phyloP scores from a whole-genome alignment of 2,329 filamentous ascomycete species.

The Paraconiothyrium sp. region DNA sequence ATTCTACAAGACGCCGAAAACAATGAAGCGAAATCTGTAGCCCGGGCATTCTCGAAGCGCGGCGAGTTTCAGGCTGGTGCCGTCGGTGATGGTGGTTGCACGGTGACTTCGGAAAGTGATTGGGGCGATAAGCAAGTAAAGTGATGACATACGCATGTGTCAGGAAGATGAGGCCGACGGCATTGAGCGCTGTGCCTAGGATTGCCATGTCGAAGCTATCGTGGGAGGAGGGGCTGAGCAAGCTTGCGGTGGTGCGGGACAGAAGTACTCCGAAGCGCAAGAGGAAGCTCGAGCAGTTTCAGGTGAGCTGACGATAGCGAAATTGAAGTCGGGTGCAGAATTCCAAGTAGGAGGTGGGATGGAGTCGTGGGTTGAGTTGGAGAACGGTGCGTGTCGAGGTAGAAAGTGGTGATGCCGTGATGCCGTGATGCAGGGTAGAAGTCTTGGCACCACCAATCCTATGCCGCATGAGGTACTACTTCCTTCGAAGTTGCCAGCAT shows the following conservation, averaged over 20 bases:
- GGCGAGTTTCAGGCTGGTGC: slow-evolving; percentile 15
- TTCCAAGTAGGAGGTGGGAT: background rate
- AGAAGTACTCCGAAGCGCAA: background rate
- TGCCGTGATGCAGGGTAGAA: slow-evolving; percentile 5
- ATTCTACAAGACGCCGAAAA: background rate
- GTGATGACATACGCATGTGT: slow-evolving; percentile 78
- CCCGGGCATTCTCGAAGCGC: background rate
- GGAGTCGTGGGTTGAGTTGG: background rate
- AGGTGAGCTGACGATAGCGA: background rate
- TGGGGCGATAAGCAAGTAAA: slow-evolving; percentile 17
- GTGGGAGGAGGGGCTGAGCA: background rate
- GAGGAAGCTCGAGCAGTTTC: background rate
- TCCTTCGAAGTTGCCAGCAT: no score
- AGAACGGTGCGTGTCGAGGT: background rate
- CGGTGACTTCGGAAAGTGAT: slow-evolving; percentile 17
- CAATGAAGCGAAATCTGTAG: slow-evolving; percentile 23
- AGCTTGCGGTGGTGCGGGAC: slow-evolving; percentile 2
- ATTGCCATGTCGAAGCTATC: slow-evolving; percentile 67
- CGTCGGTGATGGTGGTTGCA: background rate
- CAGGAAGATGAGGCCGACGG: slow-evolving; percentile 79
- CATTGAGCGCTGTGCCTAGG: slow-evolving; percentile 74
- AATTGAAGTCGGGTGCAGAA: background rate
- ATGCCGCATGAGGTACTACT: no score
- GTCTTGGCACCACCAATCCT: slow-evolving; percentile 1
- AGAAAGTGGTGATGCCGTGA: slow-evolving; percentile 8